phyloP scores from a whole-genome alignment of 768 basidiomycete species.

The Boletus rubroflammeus region DNA sequence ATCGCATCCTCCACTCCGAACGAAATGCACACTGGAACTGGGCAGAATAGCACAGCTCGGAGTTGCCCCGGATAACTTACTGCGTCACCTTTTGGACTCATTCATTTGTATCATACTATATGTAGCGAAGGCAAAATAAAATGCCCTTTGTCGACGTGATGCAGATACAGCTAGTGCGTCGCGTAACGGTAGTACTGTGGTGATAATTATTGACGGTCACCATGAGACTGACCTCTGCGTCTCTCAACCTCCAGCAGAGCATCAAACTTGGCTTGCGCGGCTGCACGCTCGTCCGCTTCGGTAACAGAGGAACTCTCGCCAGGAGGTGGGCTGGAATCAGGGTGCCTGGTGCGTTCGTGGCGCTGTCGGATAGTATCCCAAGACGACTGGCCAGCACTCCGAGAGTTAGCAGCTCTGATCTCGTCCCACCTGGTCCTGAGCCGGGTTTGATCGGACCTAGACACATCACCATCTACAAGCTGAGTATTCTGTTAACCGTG shows the following conservation, averaged over 20 bases:
- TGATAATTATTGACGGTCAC: slow-evolving; percentile 5
- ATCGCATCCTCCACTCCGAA: slow-evolving; percentile 2
- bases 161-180: background rate
- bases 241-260: slow-evolving; percentile 58
- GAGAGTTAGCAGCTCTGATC: slow-evolving; percentile 53
- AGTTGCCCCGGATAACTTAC: slow-evolving; percentile 6
- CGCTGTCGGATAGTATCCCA: slow-evolving; percentile 69
- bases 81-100: slow-evolving; percentile 1
- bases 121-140: background rate
- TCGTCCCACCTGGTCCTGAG: slow-evolving; percentile 57
- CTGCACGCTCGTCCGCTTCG: slow-evolving; percentile 33
- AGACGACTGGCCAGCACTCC: slow-evolving; percentile 44
- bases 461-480: slow-evolving; percentile 1
- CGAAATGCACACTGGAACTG: slow-evolving; percentile 2
- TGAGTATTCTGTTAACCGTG: background rate
- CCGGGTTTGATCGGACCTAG: slow-evolving; percentile 7
- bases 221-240: slow-evolving; percentile 29
- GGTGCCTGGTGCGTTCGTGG: slow-evolving; percentile 38
- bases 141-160: background rate
- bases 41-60: slow-evolving; percentile 8
- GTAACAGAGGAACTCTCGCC: slow-evolving; percentile 3
- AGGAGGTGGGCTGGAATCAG: slow-evolving; percentile 8
- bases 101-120: slow-evolving; percentile 6
- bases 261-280: slow-evolving; percentile 56
- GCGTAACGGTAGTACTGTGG: background rate